These are phyloP conservation scores for Aspergillus incahuasiensis DNA, from an alignment of 495 filamentous ascomycete genomes.

Conservation along the genomic window DNA sequence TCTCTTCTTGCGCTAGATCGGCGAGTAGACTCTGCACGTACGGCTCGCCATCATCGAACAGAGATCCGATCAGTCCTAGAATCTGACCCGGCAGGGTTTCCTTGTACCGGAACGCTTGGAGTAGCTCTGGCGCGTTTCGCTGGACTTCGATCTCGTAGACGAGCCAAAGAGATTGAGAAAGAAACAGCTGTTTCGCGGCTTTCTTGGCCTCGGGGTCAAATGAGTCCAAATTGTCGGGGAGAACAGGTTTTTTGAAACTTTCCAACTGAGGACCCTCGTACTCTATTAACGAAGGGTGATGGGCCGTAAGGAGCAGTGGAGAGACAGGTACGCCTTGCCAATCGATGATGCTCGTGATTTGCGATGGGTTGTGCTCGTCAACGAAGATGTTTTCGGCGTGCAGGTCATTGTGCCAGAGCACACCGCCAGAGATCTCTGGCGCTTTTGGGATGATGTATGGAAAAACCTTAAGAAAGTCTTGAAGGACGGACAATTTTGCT, in stretches of 20 bases:
- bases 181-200: neutral
- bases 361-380: neutral
- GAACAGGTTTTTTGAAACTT: neutral
- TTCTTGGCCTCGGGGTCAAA: conserved; percentile 4
- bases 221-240: conserved; percentile 3
- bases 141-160: conserved; percentile 12
- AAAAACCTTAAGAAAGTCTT: neutral
- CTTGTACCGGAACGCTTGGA: conserved; percentile 3
- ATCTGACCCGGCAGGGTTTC: conserved; percentile 5
- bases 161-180: conserved; percentile 6
- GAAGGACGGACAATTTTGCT: neutral
- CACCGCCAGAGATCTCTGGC: neutral
- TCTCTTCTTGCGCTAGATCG: neutral
- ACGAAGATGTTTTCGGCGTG: conserved; percentile 7
- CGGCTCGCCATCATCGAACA: conserved; percentile 13
- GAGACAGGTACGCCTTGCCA: conserved; percentile 1
- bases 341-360: conserved; percentile 1
- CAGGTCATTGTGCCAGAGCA: conserved; percentile 4
- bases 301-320: neutral
- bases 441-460: neutral
- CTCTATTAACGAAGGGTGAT: conserved; percentile 12
- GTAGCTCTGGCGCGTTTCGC: neutral
- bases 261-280: conserved; percentile 11
- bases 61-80: neutral
- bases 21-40: conserved; percentile 4